Evolutionary conservation across 2,329 filamentous ascomycete species (phyloP).

Genomic region (Botrytis sinoallii): DNA sequence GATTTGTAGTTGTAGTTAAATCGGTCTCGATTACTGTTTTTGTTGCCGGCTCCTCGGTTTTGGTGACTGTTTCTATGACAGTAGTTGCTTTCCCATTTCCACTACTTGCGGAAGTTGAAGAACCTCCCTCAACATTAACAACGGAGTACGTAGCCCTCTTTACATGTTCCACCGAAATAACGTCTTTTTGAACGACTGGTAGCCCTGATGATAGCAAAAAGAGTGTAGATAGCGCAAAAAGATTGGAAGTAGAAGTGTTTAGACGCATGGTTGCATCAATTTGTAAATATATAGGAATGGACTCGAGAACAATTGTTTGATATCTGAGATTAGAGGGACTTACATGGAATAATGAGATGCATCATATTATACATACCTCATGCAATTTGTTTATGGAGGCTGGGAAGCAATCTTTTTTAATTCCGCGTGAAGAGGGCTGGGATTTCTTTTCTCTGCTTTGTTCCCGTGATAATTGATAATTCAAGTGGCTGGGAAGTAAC

Average conservation of each 20-base stretch:
- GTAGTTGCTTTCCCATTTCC: slow-evolving; percentile 21
- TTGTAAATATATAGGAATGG: background rate
- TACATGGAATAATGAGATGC: slow-evolving; percentile 21
- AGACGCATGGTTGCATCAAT: slow-evolving; percentile 30
- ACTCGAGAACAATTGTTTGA: slow-evolving; percentile 5
- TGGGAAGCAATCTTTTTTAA: slow-evolving; percentile 21
- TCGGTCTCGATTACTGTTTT: slow-evolving; percentile 33
- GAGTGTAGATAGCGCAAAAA: slow-evolving; percentile 33
- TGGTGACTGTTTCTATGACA: slow-evolving; percentile 30
- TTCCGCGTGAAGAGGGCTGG: slow-evolving; percentile 27
- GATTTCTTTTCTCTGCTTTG: background rate
- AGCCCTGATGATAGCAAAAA: slow-evolving; percentile 29
- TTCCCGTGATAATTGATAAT: slow-evolving; percentile 23
- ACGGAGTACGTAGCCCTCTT: slow-evolving; percentile 37
- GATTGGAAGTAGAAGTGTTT: slow-evolving; percentile 26
- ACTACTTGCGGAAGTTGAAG: slow-evolving; percentile 22
- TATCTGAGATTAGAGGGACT: slow-evolving; percentile 18
- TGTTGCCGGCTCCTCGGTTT: slow-evolving; percentile 27
- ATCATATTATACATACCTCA: slow-evolving; percentile 31
- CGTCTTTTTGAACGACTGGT: slow-evolving; percentile 27
- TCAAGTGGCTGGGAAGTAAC: slow-evolving; percentile 22
- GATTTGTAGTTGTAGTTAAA: slow-evolving; percentile 25
- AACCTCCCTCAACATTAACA: slow-evolving; percentile 38
- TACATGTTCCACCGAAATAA: slow-evolving; percentile 20
- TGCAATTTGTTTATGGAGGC: slow-evolving; percentile 27